A percentile compares a stretch with the other conserved stretches of the same genome.
phyloP scores from a whole-genome alignment of 192 early-diverging fungal genomes.

The Gryganskiella cystojenkinii region DNA sequence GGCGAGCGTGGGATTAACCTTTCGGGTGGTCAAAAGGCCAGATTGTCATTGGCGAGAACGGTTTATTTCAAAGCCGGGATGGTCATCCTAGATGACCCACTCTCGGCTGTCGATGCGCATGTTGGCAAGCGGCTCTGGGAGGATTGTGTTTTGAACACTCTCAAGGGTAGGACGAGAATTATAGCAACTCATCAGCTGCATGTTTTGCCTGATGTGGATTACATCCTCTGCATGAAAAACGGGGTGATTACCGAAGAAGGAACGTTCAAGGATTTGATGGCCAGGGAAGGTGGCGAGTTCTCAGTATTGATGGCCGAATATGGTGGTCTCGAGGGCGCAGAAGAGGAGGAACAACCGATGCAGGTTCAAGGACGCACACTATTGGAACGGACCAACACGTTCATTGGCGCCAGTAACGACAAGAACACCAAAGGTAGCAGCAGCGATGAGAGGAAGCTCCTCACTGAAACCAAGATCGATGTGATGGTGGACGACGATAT shows the following conservation, averaged over 20 bases:
- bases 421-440: not conserved
- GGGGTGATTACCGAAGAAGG: conserved; percentile 76
- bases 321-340: conserved; percentile 57
- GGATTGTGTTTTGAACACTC: conserved; percentile 45
- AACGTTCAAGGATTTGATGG: conserved; percentile 68
- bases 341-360: not conserved
- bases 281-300: conserved; percentile 60
- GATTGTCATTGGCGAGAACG: conserved; percentile 67
- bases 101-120: conserved; percentile 68
- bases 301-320: conserved; percentile 61
- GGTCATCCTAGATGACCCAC: conserved; percentile 52
- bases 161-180: conserved; percentile 69
- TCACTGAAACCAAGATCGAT: not conserved
- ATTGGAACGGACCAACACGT: too few species aligned
- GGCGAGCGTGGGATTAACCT: conserved; percentile 89
- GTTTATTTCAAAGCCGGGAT: conserved; percentile 84
- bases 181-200: conserved; percentile 82
- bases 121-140: conserved; percentile 47
- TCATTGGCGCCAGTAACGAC: not conserved
- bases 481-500: conserved; percentile 16
- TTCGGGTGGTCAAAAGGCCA: conserved; percentile 89
- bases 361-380: not conserved
- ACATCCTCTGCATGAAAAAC: conserved; percentile 71
- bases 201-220: conserved; percentile 51
- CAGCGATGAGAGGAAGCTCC: not conserved